Evolutionary conservation across 78 protist genomes (phyloP), one percentile per base, ranked within the genome.

Genomic region (Planoprotostelium fungivorum): DNA sequence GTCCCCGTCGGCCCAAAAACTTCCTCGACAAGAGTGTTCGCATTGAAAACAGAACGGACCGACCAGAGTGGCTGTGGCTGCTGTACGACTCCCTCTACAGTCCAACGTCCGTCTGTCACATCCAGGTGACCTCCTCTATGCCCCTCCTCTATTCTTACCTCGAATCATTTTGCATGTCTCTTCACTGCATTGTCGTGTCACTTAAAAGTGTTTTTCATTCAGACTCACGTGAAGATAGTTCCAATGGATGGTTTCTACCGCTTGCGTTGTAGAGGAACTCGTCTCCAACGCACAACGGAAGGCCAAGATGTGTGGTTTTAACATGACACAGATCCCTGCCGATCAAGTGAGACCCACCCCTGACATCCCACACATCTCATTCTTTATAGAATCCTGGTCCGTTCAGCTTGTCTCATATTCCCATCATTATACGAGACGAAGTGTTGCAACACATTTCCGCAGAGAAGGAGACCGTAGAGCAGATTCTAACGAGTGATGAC

Each of bases 231-330:
- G n/a, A n/a, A n/a, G n/a, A 34, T 90, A 94, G 84, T 86, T 90
- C 37, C 89, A 88, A 36, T 94, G 96, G 96, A 83, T 94, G 89
- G 93, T 94, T 0, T 90, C 91, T 86, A 94, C 96, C 28, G 96
- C 93, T 88, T 91, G 94, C 83, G 96, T 94, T 0, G 96, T 94
- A 0, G 94, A 94, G 84, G 96, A 94, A 0, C 90, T 94, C 73
- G 35, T 94, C 16, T 73, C 85, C 63, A 86, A 73, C 37, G 87
- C 90, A 16, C 88, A 91, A 25, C 36, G 93, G 51, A 89, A 86
- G 36, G 96, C 96, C 25, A 94, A 94, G 73, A 89, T 85, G 38
- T 89, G 84, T 51, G 96, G 96, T 9, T 39, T 94, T 1, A 83
- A 86, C 0, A 88, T 94, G 28, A 88, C 90, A 1, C 96, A 94